Evolutionary conservation across 345 rosid genomes (phyloP), one percentile per base, ranked within the genome.

Genomic region (Rhodamnia rubescens): DNA sequence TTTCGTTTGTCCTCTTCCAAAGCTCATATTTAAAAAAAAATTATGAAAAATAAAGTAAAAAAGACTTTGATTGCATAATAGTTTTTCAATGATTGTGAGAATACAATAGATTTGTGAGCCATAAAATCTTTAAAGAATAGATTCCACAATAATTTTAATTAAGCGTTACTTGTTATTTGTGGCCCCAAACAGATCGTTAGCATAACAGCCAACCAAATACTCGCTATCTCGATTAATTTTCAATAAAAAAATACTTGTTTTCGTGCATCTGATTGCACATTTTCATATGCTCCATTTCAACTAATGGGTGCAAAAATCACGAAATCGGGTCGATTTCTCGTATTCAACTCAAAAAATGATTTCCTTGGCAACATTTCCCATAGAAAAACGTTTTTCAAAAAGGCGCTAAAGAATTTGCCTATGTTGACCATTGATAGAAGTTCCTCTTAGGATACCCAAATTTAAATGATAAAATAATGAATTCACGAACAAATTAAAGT

Each of bases 401-500:
- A 8, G 44, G 44, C 24, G 44, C 22, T 15, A 81, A 85, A 36
- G 81, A 83, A 85, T 36, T n/a, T 16, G 53, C n/a, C 27, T n/a
- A n/a, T 84, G 85, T 93, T 93, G 98, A 93, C 97, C 93, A 87
- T 91, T 93, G 91, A 47, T 89, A 81, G 85, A 87, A 94, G 88
- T 91, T 27, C 84, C 40, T 50, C 87, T 87, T 90, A 90, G 84
- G 90, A 89, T 86, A 88, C 57, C 83, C 61, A 83, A 89, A 87
- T 93, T 89, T 92, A 96, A 89, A 89, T 93, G 91, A 93, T 89
- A 92, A 91, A 93, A 87, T 83, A 91, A 90, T 94, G 99, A 95
- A 97, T 95, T 32, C 78, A 32, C 78, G 78, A 32, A 64, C 78
- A 64, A 64, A 8, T 32, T 32, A 64, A 32, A 64, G 93, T 89